These are phyloP conservation scores for Candida sanyaensis DNA, from an alignment of 1,139 yeast genomes.

Conservation along the genomic window DNA sequence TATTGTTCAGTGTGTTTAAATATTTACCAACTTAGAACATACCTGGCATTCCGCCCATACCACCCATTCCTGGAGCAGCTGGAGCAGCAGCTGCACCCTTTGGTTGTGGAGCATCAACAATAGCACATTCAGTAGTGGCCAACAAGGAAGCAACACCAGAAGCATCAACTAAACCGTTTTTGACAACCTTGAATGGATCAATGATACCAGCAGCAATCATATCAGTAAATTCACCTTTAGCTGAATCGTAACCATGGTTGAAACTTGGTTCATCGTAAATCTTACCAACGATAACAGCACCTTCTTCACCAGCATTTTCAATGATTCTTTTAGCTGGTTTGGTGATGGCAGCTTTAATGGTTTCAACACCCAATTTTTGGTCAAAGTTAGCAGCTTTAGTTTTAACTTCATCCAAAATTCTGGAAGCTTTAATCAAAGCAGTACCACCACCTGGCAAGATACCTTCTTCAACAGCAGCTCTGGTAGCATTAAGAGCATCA, in stretches of 20 bases:
- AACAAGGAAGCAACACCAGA: conserved; percentile 96
- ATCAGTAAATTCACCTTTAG: conserved; percentile 92
- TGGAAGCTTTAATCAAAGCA: conserved; percentile 93
- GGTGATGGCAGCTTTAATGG: conserved; percentile 92
- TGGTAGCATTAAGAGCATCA: conserved; percentile 98
- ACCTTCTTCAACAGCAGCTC: conserved; percentile 99
- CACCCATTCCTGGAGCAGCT: conserved; percentile 56
- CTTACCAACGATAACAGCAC: conserved; percentile 96
- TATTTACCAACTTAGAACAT: not conserved
- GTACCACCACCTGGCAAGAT: conserved; percentile 99
- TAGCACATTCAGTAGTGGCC: conserved; percentile 99
- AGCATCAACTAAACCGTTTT: conserved; percentile 96
- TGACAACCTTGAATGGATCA: conserved; percentile 99
- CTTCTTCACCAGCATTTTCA: conserved; percentile 99
- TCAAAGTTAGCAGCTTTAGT: conserved; percentile 81
- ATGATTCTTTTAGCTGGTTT: conserved; percentile 97
- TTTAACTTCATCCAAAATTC: conserved; percentile 73
- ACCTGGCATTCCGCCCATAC: conserved; percentile 38
- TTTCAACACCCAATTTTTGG: conserved; percentile 96
- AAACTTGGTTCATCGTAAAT: conserved; percentile 84
- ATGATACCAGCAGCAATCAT: conserved; percentile 98
- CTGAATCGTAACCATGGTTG: conserved; percentile 91
- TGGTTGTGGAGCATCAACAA: conserved; percentile 96
- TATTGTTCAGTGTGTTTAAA: not conserved
- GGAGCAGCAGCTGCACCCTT: conserved; percentile 65